Evolutionary conservation across 225 moss, liverwort and hornwort genomes (phyloP), one percentile per base, ranked within the genome.

Genomic region (Polytrichum commune): DNA sequence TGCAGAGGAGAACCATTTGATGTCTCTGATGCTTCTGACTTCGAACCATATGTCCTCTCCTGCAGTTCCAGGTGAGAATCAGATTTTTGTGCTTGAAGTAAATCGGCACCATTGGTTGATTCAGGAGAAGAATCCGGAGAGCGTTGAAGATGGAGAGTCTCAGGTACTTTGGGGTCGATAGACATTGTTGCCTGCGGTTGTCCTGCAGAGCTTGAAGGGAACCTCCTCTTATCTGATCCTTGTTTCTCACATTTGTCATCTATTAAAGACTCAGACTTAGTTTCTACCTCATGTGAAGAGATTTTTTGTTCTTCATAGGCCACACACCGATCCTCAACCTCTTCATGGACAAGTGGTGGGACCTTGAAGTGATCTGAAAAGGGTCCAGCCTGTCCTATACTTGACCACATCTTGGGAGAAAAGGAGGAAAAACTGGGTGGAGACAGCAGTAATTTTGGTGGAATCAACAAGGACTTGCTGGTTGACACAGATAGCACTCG

Each of bases 301-400:
- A 26, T 53, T 38, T 62, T 46, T 67, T 74, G 76, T 57, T 62
- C 75, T 66, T 66, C 68, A 46, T 74, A 73, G 54, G 58, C 55
- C 70, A 73, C 22, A 58, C n/a, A 58, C 20, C n/a, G 58, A 23
- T 20, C 54, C 27, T 73, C 83, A 29, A 86, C 70, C 60, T 84
- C 87, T 46, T 79, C 80, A 33, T 79, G 80, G 54, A 77, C 82
- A 22, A 62, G 74, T 58, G 71, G 79, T 7, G 77, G 70, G 60
- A 46, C 46, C 46, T 46, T 46, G 13, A 71, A 22, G 65, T 75
- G 80, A 62, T 78, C 80, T 62, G 58, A 38, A 57, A 75, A 73
- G 18, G 74, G 58, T 64, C 69, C 68, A 74, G 30, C 55, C 68
- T 62, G 69, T 76, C 74, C 76, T 54, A 63, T 58, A 24, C 58